Evolutionary conservation across 805 yeast genomes (phyloP), one percentile per base, ranked within the genome.

Genomic region (Saturnispora bothae): DNA sequence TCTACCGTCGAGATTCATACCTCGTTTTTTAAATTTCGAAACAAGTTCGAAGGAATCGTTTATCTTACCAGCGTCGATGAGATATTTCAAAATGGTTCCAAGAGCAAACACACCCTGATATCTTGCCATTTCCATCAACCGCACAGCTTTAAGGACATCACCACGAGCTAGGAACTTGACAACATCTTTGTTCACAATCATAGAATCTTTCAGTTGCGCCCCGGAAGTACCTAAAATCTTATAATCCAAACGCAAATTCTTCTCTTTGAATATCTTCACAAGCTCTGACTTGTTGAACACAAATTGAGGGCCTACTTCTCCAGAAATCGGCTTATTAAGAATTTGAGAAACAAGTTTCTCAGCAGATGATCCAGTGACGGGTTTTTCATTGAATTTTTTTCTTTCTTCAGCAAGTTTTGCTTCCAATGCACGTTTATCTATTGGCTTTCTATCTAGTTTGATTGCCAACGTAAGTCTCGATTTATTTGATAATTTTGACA

Each of bases 1-100:
- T 23, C 65, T 61, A 19, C 71, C 69, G 46, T 77, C 72, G 4
- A 67, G 59, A 2, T 69, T 67, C 10, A 76, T 65, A 1, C 69
- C 71, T 76, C 83, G 71, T 51, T 77, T 79, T 47, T 74, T 76
- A 35, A 83, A 61, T 57, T 70, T 66, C 36, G 67, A 65, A 42
- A 66, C 66, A 15, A 72, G 46, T 29, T 70, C 70, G 19, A 78
- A 39, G 0, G 81, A 80, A 6, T 62, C 64, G 32, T 67, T 65
- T 1, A 66, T 52, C 17, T 66, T 65, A 3, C 68, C 64, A 7
- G 60, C 48, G 6, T 53, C 53, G 4, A 78, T 55, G 30, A 66
- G 60, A 61, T 73, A 67, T 42, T 69, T 65, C 49, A 76, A 52
- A 0, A 82, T 63, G n/a, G 69, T 64, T 45, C 83, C 82, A 73